These are phyloP conservation scores for Gnetum montanum DNA, from an alignment of 75 land plant genomes.

Conservation along the genomic window DNA sequence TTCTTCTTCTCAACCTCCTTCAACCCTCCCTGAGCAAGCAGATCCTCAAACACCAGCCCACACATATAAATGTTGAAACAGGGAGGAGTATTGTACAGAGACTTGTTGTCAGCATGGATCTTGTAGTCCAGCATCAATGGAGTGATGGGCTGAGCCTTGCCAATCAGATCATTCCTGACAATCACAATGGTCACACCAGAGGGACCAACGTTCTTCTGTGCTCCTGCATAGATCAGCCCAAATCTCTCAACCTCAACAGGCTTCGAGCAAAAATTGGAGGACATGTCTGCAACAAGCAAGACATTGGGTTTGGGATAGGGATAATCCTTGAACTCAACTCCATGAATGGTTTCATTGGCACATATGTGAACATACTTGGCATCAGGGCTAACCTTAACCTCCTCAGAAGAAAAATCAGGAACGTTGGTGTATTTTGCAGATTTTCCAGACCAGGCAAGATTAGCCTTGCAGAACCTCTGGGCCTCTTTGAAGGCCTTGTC, in stretches of 20 bases:
- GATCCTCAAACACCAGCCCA: slow-evolving; percentile 85
- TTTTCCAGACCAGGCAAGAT: slow-evolving; percentile 76
- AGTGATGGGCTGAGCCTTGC: slow-evolving; percentile 58
- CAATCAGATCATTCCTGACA: slow-evolving; percentile 71
- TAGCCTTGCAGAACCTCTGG: slow-evolving; percentile 70
- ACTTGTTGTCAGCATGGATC: slow-evolving; percentile 80
- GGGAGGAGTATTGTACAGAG: slow-evolving; percentile 94
- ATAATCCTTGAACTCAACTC: slow-evolving; percentile 91
- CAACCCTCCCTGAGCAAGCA: slow-evolving; percentile 78
- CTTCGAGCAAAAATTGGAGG: slow-evolving; percentile 97
- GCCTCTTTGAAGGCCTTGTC: slow-evolving; percentile 96
- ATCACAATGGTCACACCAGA: slow-evolving; percentile 90
- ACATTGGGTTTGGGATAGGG: slow-evolving; percentile 28
- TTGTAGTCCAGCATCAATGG: slow-evolving; percentile 97
- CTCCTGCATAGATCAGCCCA: slow-evolving; percentile 88
- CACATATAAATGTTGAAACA: slow-evolving; percentile 87
- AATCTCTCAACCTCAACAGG: slow-evolving; percentile 92
- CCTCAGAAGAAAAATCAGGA: slow-evolving; percentile 46
- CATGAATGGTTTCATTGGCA: slow-evolving; percentile 95
- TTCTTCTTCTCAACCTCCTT: slow-evolving; percentile 78
- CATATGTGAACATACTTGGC: slow-evolving; percentile 92
- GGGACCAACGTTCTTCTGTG: slow-evolving; percentile 96
- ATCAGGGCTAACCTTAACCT: slow-evolving; percentile 35
- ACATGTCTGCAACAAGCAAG: slow-evolving; percentile 84
- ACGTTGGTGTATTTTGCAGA: slow-evolving; percentile 60